Evolutionary conservation across 371 early-diverging fungal genomes (phyloP).

Genomic region (Circinella umbellata): DNA sequence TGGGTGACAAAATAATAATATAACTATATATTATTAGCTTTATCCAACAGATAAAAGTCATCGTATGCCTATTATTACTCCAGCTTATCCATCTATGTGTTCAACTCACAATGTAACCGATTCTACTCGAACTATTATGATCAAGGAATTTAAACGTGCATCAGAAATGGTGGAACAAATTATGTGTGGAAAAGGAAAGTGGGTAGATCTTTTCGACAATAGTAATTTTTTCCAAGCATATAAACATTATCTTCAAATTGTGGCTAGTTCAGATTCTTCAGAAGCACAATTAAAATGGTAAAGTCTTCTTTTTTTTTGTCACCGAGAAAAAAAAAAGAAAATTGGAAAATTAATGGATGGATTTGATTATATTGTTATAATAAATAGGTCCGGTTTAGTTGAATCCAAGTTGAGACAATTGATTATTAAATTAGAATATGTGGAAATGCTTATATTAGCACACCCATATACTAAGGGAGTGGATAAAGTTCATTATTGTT

Average conservation of each 20-base stretch:
- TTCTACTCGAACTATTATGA: slow-evolving; percentile 89
- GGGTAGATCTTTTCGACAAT: slow-evolving; percentile 81
- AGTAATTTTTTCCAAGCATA: slow-evolving; percentile 92
- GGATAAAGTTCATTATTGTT: slow-evolving; percentile 69
- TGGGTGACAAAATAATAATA: too few relatives aligned
- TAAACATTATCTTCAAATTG: slow-evolving; percentile 92
- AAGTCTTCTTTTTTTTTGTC: background rate
- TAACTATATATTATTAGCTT: slow-evolving; percentile 37
- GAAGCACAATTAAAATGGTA: slow-evolving; percentile 80
- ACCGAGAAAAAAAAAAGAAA: too few relatives aligned
- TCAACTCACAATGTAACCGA: slow-evolving; percentile 98
- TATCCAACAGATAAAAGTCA: slow-evolving; percentile 92
- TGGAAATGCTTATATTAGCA: slow-evolving; percentile 80
- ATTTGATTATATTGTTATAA: too few relatives aligned
- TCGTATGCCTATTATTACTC: slow-evolving; percentile 99
- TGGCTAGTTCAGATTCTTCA: slow-evolving; percentile 74
- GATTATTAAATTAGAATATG: slow-evolving; percentile 84
- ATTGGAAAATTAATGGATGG: background rate
- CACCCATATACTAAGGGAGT: slow-evolving; percentile 94
- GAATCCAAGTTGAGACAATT: slow-evolving; percentile 95
- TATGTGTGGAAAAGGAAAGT: slow-evolving; percentile 61
- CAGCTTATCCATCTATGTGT: slow-evolving; percentile 99
- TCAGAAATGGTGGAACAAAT: slow-evolving; percentile 74
- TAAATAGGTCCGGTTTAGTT: slow-evolving; percentile 75
- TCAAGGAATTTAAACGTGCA: slow-evolving; percentile 84